phyloP scores from a whole-genome alignment of 805 yeast species.

The Candida ficus region DNA sequence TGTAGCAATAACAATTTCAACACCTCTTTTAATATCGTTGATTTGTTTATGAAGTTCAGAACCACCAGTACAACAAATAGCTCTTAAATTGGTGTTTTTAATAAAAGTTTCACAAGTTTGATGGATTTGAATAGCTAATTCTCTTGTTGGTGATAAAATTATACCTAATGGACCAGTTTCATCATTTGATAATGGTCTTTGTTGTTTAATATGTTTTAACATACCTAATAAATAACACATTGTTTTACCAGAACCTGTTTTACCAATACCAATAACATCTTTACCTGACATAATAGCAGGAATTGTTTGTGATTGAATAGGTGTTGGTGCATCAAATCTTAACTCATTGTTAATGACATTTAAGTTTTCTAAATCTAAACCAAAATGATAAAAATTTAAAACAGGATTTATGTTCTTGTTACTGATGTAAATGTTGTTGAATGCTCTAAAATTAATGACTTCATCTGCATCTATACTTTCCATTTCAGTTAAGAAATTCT shows the following conservation, averaged over 20 bases:
- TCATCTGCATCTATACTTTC: slow-evolving; percentile 46
- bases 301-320: slow-evolving; percentile 86
- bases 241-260: slow-evolving; percentile 96
- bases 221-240: slow-evolving; percentile 82
- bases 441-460: slow-evolving; percentile 57
- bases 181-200: slow-evolving; percentile 38
- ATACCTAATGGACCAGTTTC: slow-evolving; percentile 77
- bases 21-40: slow-evolving; percentile 69
- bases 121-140: slow-evolving; percentile 78
- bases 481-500: slow-evolving; percentile 53
- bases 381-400: slow-evolving; percentile 73
- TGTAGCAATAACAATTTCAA: slow-evolving; percentile 82
- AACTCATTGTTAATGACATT: slow-evolving; percentile 45
- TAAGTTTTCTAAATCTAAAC: slow-evolving; percentile 58
- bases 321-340: slow-evolving; percentile 61
- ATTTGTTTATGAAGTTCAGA: slow-evolving; percentile 79
- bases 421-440: slow-evolving; percentile 39
- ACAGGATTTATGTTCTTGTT: slow-evolving; percentile 47
- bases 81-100: slow-evolving; percentile 41
- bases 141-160: slow-evolving; percentile 88
- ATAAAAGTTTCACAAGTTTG: slow-evolving; percentile 61
- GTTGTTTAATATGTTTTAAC: slow-evolving; percentile 78
- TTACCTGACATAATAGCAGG: slow-evolving; percentile 88
- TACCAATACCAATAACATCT: slow-evolving; percentile 91
- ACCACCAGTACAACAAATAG: slow-evolving; percentile 89